Evolutionary conservation across 163 green algal genomes (phyloP), one percentile per base, ranked within the genome.

Genomic region (Picocystis sp.): DNA sequence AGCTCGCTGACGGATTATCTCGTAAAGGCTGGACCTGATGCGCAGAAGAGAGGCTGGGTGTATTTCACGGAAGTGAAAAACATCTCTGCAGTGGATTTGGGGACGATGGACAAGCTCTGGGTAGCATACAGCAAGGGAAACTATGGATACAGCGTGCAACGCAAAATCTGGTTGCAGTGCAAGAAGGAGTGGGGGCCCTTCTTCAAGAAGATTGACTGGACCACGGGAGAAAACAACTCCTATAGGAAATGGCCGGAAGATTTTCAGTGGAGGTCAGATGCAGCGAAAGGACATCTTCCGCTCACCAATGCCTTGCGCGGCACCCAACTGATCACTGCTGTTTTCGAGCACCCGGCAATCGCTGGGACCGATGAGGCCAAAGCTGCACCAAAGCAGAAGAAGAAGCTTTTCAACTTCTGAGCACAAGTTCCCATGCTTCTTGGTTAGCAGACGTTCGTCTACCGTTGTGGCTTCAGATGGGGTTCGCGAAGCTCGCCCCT

Each of bases 131-230:
- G 73, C 63, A 72, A 81, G 24, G 74, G 69, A 56, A 87, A 81
- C 58, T 95, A 90, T 60, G 89, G 89, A 1, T 98, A 84, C 77
- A 89, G 67, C 55, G 82, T 91, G 43, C 89, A 98, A 70, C 76
- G 76, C 46, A 80, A 90, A 64, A 52, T 92, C 2, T 92, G 78
- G 78, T 48, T 79, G 45, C 75, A 83, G 59, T 70, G 76, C 58
- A 56, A 69, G 22, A 75, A 75, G 61, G 67, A 79, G 13, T 98
- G 89, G 89, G 58, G 66, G 29, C 81, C 81, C 56, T 94, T 98
- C 61, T 96, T 97, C 67, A 86, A 90, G 74, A 64, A 80, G 33
- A 93, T 98, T 47, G 80, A 93, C 66, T 98, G 89, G 89, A 71
- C 68, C 23, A 53, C 71, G 44, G 85, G 85, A 13, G 78, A 94